These are phyloP conservation scores for Coemansia javaensis DNA, from an alignment of 192 early-diverging fungal species.

Conservation along the genomic window DNA sequence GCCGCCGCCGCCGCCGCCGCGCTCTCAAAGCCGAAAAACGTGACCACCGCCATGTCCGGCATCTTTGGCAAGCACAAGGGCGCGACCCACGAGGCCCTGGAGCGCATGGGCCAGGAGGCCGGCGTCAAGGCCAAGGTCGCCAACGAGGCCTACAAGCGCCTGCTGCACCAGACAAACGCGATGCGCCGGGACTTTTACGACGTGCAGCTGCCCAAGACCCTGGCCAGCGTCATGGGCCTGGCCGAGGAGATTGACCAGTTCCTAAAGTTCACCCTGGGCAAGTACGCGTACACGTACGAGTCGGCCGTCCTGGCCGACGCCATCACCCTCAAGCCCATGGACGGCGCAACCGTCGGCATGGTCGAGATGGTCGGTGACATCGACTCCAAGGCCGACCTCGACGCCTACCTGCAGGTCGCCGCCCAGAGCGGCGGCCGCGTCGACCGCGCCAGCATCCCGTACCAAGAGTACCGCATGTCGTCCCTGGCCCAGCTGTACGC, in stretches of 20 bases:
- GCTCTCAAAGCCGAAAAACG: slow-evolving; percentile 31
- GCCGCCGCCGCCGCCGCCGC: not conserved
- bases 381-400: slow-evolving; percentile 56
- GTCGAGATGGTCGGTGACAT: slow-evolving; percentile 57
- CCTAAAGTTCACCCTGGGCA: slow-evolving; percentile 70
- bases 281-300: slow-evolving; percentile 79
- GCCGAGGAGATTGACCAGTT: slow-evolving; percentile 81
- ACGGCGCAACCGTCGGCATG: slow-evolving; percentile 17
- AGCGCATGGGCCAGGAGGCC: slow-evolving; percentile 83
- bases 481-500: slow-evolving; percentile 56
- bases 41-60: slow-evolving; percentile 37
- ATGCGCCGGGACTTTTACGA: slow-evolving; percentile 73
- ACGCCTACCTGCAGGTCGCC: slow-evolving; percentile 44
- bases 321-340: slow-evolving; percentile 57
- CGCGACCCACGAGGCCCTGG: slow-evolving; percentile 55
- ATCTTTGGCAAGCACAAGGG: slow-evolving; percentile 51
- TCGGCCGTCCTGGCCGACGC: slow-evolving; percentile 70
- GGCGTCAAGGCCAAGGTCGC: slow-evolving; percentile 71
- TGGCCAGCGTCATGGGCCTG: slow-evolving; percentile 74
- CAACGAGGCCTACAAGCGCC: slow-evolving; percentile 78
- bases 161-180: slow-evolving; percentile 71
- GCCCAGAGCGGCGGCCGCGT: slow-evolving; percentile 24
- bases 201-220: slow-evolving; percentile 73
- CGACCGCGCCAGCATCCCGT: slow-evolving; percentile 35
- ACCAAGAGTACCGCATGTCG: slow-evolving; percentile 42